Percentiles rank a stretch among this genome's conserved stretches.
Evolutionary conservation across 2,329 filamentous ascomycete species (phyloP).

Genomic region (Fusarium coicis): DNA sequence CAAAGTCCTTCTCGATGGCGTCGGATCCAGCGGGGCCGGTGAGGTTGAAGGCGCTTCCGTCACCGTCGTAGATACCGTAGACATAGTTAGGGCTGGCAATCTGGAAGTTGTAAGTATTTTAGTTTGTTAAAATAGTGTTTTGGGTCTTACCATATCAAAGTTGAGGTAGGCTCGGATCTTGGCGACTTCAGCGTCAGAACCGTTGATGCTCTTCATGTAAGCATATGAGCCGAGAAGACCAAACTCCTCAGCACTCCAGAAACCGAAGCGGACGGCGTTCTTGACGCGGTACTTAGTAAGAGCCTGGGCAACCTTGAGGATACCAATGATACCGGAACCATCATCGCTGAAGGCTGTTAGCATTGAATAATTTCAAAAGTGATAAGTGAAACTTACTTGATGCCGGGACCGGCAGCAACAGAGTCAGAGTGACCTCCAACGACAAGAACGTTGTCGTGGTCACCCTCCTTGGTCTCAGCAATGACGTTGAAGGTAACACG

Average conservation of each 20-base stretch:
- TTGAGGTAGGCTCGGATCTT: conserved; percentile 67
- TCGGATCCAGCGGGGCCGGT: conserved; percentile 66
- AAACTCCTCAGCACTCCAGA: conserved; percentile 64
- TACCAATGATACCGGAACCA: conserved; percentile 63
- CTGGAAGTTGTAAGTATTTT: conserved; percentile 18
- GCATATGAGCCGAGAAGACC: conserved; percentile 61
- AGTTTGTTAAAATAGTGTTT: fast-evolving
- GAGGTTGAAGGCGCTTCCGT: conserved; percentile 68
- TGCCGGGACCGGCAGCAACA: conserved; percentile 63
- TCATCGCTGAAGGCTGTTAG: conserved; percentile 56
- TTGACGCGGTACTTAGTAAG: conserved; percentile 57
- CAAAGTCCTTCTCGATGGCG: conserved; percentile 68
- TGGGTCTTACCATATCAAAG: conserved; percentile 62
- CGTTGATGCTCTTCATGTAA: conserved; percentile 57
- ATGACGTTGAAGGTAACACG: conserved; percentile 62
- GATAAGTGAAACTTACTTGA: conserved; percentile 56
- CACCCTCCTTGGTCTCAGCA: conserved; percentile 61
- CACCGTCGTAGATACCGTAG: conserved; percentile 69
- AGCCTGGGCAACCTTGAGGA: conserved; percentile 58
- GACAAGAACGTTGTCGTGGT: conserved; percentile 60
- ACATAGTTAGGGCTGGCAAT: conserved; percentile 62
- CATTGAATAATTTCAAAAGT: neutral
- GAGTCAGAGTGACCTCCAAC: conserved; percentile 61
- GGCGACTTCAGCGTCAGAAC: conserved; percentile 56
- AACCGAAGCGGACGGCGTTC: conserved; percentile 61